A percentile compares a stretch with the other conserved stretches of the same genome.
These are phyloP conservation scores for Hawksworthiomyces lignivorus DNA, from an alignment of 2,329 filamentous ascomycete species.

Conservation along the genomic window DNA sequence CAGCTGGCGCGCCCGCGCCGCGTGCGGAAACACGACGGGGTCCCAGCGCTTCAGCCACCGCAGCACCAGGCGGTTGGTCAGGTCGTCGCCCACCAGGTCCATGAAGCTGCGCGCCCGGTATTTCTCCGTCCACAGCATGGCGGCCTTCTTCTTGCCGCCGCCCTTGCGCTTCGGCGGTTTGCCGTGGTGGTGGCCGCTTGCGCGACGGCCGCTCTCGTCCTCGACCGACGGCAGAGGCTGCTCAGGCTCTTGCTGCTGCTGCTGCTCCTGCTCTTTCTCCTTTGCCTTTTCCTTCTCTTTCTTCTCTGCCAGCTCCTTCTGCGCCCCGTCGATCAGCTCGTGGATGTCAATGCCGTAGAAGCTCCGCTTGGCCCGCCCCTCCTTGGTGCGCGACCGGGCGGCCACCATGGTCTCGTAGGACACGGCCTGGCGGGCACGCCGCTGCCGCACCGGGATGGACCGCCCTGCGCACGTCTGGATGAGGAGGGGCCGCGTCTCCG, in stretches of 20 bases:
- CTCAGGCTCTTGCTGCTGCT: neutral
- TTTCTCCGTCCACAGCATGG: constrained; percentile 90
- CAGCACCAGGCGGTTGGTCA: constrained; percentile 83
- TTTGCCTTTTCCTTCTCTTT: constrained; percentile 31
- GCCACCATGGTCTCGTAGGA: constrained; percentile 63
- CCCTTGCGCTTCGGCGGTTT: neutral
- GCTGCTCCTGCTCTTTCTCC: constrained; percentile 17
- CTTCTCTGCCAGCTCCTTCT: constrained; percentile 44
- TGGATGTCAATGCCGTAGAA: constrained; percentile 96
- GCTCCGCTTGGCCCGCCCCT: constrained; percentile 61
- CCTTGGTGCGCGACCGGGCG: constrained; percentile 56
- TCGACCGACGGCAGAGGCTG: neutral
- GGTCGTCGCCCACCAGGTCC: constrained; percentile 88
- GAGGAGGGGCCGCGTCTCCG: neutral
- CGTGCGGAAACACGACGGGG: constrained; percentile 77
- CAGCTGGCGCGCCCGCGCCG: constrained; percentile 48
- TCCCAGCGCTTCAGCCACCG: constrained; percentile 96
- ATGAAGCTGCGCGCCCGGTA: constrained; percentile 89
- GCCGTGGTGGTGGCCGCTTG: neutral
- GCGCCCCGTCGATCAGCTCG: constrained; percentile 64
- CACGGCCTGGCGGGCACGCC: constrained; percentile 35
- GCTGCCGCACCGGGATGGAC: constrained; percentile 46
- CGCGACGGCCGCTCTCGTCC: neutral
- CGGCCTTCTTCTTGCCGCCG: constrained; percentile 17
- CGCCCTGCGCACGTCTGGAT: constrained; percentile 47